phyloP scores from a whole-genome alignment of 108 stramenopile genomes.

The Hondaea fermentalgiana region DNA sequence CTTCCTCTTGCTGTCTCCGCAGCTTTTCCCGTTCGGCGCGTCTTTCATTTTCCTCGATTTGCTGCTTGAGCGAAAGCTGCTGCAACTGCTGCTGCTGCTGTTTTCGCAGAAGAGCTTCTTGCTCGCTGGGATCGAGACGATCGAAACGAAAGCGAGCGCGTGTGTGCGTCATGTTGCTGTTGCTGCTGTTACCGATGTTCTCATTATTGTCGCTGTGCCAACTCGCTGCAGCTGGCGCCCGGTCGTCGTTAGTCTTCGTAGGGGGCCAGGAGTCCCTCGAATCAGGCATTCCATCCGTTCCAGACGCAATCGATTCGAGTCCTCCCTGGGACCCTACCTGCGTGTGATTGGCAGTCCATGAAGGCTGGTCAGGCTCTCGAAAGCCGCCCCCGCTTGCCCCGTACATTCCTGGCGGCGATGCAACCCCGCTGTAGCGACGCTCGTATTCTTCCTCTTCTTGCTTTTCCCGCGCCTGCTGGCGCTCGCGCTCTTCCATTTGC shows the following conservation, averaged over 20 bases:
- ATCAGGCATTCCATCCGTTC: neutral
- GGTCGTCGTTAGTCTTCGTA: neutral
- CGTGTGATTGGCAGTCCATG: neutral
- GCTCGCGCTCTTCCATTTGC: slow-evolving; percentile 6
- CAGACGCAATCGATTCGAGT: neutral
- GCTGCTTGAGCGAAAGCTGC: neutral
- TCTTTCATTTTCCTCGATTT: neutral
- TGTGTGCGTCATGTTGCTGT: neutral
- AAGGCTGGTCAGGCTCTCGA: neutral
- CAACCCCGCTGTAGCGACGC: neutral
- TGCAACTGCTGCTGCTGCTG: neutral
- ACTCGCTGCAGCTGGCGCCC: neutral
- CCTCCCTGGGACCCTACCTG: neutral
- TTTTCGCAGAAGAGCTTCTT: neutral
- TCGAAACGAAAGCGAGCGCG: neutral
- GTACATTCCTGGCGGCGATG: neutral
- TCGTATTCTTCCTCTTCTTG: neutral
- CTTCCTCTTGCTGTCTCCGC: neutral
- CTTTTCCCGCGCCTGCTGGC: neutral
- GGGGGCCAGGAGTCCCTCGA: neutral
- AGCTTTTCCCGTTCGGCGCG: neutral
- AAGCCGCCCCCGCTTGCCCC: neutral
- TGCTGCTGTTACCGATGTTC: neutral
- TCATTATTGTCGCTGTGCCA: neutral
- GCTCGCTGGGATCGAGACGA: slow-evolving; percentile 15